These are phyloP conservation scores for Fusarium verrucosum DNA, from an alignment of 2,329 filamentous ascomycete species.

Conservation along the genomic window DNA sequence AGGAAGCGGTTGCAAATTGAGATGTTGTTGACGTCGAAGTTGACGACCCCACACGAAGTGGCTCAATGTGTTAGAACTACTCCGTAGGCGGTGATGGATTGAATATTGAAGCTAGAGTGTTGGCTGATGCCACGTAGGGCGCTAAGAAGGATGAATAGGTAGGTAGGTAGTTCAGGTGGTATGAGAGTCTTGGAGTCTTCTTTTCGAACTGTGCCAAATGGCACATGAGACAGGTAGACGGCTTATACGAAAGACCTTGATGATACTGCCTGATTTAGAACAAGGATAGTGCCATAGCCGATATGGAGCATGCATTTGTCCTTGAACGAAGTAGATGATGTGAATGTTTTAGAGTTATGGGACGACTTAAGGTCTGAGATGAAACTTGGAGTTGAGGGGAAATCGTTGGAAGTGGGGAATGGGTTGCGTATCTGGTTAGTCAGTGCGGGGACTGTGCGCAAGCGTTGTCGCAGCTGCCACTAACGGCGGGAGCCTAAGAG, in stretches of 20 bases:
- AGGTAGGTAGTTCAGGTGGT: not conserved
- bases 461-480: slow-evolving; percentile 14
- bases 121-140: slow-evolving; percentile 16
- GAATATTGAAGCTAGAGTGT: slow-evolving; percentile 1
- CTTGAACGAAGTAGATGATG: not conserved
- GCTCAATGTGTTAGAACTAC: not conserved
- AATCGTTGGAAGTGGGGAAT: slow-evolving; percentile 12
- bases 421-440: slow-evolving; percentile 18
- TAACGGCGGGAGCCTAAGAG: slow-evolving; percentile 23
- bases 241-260: not conserved
- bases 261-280: not conserved
- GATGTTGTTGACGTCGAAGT: slow-evolving; percentile 5
- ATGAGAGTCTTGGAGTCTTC: not conserved
- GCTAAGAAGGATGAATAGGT: not conserved
- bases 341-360: slow-evolving; percentile 2
- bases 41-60: not conserved
- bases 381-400: slow-evolving; percentile 40
- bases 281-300: not conserved
- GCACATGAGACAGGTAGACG: too few relatives aligned
- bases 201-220: too few relatives aligned
- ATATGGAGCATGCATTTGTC: not conserved
- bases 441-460: not conserved
- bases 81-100: not conserved
- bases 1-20: not conserved
- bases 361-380: slow-evolving; percentile 14